Evolutionary conservation across 257 asterid genomes (phyloP), one percentile per base, ranked within the genome.

Genomic region (Capsicum pubescens): DNA sequence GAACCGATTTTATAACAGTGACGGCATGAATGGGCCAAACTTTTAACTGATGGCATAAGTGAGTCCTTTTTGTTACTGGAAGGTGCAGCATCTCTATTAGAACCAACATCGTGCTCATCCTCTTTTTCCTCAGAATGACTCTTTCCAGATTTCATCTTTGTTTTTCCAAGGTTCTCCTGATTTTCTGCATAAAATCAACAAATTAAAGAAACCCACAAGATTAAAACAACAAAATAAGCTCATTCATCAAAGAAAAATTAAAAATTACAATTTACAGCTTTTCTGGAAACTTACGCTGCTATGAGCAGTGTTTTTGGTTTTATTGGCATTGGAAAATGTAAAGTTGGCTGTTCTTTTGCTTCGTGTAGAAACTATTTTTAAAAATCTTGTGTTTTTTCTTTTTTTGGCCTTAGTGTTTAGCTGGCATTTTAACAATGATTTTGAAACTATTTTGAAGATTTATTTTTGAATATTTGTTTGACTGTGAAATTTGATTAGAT

Each of bases 81-180:
- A 26, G 92, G 85, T n/a, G 93, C 50, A 59, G 91, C 92, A 69
- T 92, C 93, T 85, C 88, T 94, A 80, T 82, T 91, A 6, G 88
- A 39, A 60, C 91, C 97, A 84, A 89, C 91, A 79, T 95, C 95
- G 6, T 90, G 97, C 35, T 94, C 95, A 88, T 86, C 97, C 86
- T 90, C 95, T 35, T 93, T 97, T 66, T 94, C 98, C 81, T 90
- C 97, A 59, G 87, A 89, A 86, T 89, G 94, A 84, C 89, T 88
- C 87, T 92, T 95, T 39, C 92, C 98, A 60, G 97, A 88, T 90
- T 93, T 93, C 99, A 95, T 88, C 17, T 0, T 77, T 32, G 4
- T 74, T 57, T 61, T 54, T 60, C 82, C 81, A 26, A 74, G 56
- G 80, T 83, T 72, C 32, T 26, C 32, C 32, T 26, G 32, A 26